Evolutionary conservation across 1,284 basidiomycete genomes (phyloP), one percentile per base, ranked within the genome.

Genomic region (Apiotrichum laibachii): DNA sequence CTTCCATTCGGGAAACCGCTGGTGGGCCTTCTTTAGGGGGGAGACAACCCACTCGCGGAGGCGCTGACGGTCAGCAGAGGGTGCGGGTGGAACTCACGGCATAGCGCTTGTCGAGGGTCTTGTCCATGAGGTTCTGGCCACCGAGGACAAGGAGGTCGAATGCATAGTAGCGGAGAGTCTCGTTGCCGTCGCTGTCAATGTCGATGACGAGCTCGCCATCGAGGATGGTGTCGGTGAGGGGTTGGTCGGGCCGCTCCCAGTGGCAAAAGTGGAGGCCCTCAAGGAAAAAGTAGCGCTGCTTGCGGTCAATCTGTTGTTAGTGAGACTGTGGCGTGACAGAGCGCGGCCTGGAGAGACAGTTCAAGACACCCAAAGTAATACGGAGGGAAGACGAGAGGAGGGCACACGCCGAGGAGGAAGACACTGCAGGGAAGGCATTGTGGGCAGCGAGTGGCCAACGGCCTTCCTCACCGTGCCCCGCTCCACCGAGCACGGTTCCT

Each of bases 201-300:
- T 99, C 96, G 55, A 92, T 82, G 22, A 99, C 92, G 34, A 99
- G 85, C 73, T 99, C 96, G 49, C 92, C 96, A 72, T 99, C 96
- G 18, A 99, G 78, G 11, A 99, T 81, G 0, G 92, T 92, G 71
- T 89, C 88, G 60, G 84, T 82, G 37, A 92, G 80, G 18, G 86
- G 87, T 50, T 79, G 81, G 65, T 81, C 80, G 19, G 82, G 85
- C 54, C 86, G 82, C 64, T 88, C 88, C 68, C 88, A 87, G 71
- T 93, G 89, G 7, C 95, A 93, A 70, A 99, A 98, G 78, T 85
- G 88, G 50, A 99, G 81, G 4, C 88, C 88, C 21, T 80, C 72
- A 10, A 92, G 78, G 66, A 84, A 76, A 64, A 88, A 88, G 76
- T 94, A 99, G 7, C 83, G 80, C 69, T 99, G 95, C 72, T 95